Evolutionary conservation across 2,329 filamentous ascomycete genomes (phyloP), one percentile per base, ranked within the genome.

Genomic region (Microcera coccophila): DNA sequence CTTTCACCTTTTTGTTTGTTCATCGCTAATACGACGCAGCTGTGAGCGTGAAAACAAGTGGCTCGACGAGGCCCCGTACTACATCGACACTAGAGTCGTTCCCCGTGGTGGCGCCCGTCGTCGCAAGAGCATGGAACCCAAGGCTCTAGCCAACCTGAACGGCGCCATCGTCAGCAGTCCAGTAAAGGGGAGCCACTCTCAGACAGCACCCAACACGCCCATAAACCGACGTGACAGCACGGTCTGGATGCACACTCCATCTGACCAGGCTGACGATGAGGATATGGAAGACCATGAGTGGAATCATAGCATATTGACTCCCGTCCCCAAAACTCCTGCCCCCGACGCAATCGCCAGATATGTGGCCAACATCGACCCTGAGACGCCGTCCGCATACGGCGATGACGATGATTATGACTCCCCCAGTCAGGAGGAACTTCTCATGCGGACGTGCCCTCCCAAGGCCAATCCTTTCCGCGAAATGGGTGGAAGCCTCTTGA

Each of bases 111-210:
- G 84, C 8, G 77, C 76, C 38, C 82, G 85, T 41, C 80, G 86
- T 38, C 78, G 87, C 40, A 90, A 89, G 73, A 87, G 82, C 54
- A 90, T 91, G 84, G 86, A 90, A 62, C 86, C 87, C 11, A 81
- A 76, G 53, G 78, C 81, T 2, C 66, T 90, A 17, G 75, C 79
- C 43, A 87, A 88, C 54, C 60, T 80, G 47, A 87, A 88, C 49
- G 83, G 83, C 34, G 81, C 73, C 1, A 68, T 86, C 0, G 69
- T 84, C 18, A 68, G 59, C 35, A 64, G 62, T 16, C 62, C 65
- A n/a, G 56, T 66, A 36, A 65, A 64, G 53, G 58, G 53, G 8
- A 38, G 37, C 40, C 42, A 54, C 11, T 39, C 49, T 1, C 67
- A 68, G 38, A 69, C 67, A 1, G 59, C 69, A 5, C 73, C 73